Conservation (phyloP, 2,329 filamentous ascomycete genomes). For the Penicillium fuscoglaucum region DNA sequence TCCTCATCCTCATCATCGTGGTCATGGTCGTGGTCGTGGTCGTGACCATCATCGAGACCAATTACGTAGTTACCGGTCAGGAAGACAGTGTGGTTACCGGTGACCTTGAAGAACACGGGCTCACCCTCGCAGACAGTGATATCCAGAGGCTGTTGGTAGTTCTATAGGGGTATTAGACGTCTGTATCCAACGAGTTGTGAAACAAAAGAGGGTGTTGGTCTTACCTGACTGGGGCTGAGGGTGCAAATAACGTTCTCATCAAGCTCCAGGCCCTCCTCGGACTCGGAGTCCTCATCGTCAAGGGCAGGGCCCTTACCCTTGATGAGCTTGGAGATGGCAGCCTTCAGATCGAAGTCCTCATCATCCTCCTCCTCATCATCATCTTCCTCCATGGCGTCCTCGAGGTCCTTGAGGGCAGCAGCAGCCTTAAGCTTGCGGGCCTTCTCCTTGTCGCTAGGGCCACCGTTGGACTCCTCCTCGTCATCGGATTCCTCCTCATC, state of each 20-base stretch:
- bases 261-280: slow-evolving; percentile 62
- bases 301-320: slow-evolving; percentile 71
- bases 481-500: slow-evolving; percentile 59
- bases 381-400: slow-evolving; percentile 63
- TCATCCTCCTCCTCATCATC: slow-evolving; percentile 62
- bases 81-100: slow-evolving; percentile 84
- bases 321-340: slow-evolving; percentile 57
- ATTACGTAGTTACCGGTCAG: slow-evolving; percentile 96
- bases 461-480: slow-evolving; percentile 78
- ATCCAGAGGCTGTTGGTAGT: slow-evolving; percentile 93
- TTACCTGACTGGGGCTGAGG: slow-evolving; percentile 86
- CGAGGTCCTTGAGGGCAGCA: slow-evolving; percentile 74
- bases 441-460: slow-evolving; percentile 88
- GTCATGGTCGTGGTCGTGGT: slow-evolving; percentile 51
- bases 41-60: slow-evolving; percentile 57
- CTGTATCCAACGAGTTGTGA: neutral
- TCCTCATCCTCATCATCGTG: slow-evolving; percentile 62
- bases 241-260: slow-evolving; percentile 96
- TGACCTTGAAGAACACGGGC: slow-evolving; percentile 87
- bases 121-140: slow-evolving; percentile 88
- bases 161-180: slow-evolving; percentile 52
- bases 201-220: slow-evolving; percentile 27
- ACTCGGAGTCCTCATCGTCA: slow-evolving; percentile 62
- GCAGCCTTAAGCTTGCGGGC: slow-evolving; percentile 81
- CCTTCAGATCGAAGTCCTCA: slow-evolving; percentile 56